Conservation (phyloP, 2,329 filamentous ascomycete species). For the Botrytis cinerea region DNA sequence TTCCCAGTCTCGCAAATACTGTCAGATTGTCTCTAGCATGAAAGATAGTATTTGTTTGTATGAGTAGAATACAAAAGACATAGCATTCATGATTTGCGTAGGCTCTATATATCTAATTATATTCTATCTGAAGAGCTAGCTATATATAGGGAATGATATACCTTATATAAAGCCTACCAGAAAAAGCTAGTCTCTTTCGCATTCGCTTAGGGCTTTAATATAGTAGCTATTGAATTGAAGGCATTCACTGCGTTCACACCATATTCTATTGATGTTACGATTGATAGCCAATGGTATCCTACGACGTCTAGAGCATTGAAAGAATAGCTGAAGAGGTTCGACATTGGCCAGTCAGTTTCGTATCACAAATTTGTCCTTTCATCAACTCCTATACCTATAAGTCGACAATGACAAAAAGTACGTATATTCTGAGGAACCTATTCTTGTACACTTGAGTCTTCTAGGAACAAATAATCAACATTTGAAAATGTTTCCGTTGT, state of each 20-base stretch:
- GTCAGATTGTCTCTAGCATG: background rate
- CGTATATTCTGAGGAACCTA: background rate
- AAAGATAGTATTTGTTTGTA: background rate
- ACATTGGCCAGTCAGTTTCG: background rate
- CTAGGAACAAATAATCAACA: background rate
- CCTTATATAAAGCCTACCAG: too few relatives aligned
- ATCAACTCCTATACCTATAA: background rate
- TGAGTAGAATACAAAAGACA: too few relatives aligned
- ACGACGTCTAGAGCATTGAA: background rate
- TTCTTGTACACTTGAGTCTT: background rate
- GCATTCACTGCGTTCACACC: too few relatives aligned
- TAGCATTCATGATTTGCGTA: too few relatives aligned
- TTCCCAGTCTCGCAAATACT: background rate
- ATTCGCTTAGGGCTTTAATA: too few relatives aligned
- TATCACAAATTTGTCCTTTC: background rate
- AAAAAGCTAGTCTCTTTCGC: too few relatives aligned
- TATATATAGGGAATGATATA: too few relatives aligned
- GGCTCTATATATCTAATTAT: too few relatives aligned
- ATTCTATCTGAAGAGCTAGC: too few relatives aligned
- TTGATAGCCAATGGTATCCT: background rate
- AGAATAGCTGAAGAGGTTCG: background rate
- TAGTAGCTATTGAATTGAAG: too few relatives aligned
- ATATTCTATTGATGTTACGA: background rate
- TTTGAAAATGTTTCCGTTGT: background rate
- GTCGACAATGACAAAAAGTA: background rate